Conservation (phyloP, 805 yeast genomes). For the Teunomyces lycoperdinae region DNA sequence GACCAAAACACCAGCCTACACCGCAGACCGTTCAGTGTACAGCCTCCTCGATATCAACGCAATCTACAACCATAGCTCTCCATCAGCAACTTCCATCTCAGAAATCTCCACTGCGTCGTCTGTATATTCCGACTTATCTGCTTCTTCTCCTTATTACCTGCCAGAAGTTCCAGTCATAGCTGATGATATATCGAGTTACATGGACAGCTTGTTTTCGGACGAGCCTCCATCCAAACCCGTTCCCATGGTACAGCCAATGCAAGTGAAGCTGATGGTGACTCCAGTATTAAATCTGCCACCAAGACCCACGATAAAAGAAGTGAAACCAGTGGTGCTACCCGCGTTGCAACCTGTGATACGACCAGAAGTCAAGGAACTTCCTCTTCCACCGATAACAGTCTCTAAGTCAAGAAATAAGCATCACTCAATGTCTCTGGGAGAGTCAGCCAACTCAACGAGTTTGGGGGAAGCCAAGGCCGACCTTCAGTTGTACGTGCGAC, state of each 20-base stretch:
- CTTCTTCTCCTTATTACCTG: not conserved
- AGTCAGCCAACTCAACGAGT: not conserved
- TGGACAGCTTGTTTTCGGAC: not conserved
- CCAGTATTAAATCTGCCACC: too few species aligned
- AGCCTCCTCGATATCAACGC: slow-evolving; percentile 4
- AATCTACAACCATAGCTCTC: slow-evolving; percentile 7
- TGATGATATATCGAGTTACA: not conserved
- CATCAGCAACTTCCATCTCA: not conserved
- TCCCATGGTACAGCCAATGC: too few species aligned
- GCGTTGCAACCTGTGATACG: not conserved
- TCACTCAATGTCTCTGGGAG: slow-evolving; percentile 1
- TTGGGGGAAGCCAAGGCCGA: slow-evolving; percentile 1
- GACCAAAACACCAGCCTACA: not conserved
- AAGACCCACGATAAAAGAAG: not conserved
- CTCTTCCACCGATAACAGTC: not conserved
- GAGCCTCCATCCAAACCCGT: not conserved
- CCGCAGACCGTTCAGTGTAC: not conserved
- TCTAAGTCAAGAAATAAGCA: not conserved
- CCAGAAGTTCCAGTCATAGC: not conserved
- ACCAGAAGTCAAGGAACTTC: not conserved
- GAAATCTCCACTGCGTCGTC: not conserved
- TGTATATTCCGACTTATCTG: not conserved
- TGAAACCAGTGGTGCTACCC: not conserved
- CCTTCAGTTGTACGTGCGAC: slow-evolving; percentile 14
- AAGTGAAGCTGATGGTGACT: too few species aligned